Evolutionary conservation across 2,329 filamentous ascomycete genomes (phyloP).

Genomic region (Aspergillus sp.): DNA sequence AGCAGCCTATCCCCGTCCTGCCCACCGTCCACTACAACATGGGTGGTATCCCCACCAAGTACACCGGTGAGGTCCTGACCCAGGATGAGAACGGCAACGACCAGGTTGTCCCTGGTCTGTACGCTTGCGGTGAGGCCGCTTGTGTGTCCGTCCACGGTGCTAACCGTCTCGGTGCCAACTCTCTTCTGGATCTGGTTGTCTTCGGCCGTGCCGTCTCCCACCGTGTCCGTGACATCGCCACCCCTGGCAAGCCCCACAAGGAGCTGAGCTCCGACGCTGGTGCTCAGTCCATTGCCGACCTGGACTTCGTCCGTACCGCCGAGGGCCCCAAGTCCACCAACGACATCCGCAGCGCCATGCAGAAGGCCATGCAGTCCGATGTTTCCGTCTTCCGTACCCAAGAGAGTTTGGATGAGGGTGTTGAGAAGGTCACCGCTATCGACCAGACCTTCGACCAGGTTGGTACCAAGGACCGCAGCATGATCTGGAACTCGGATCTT

Average conservation of each 20-base stretch:
- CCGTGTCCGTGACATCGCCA: slow-evolving; percentile 93
- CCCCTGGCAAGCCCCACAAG: slow-evolving; percentile 76
- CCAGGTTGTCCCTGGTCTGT: slow-evolving; percentile 90
- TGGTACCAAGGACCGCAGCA: slow-evolving; percentile 95
- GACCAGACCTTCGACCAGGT: slow-evolving; percentile 79
- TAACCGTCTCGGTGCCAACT: slow-evolving; percentile 97
- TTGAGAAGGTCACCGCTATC: slow-evolving; percentile 80
- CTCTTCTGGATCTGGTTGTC: slow-evolving; percentile 92
- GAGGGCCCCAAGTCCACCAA: slow-evolving; percentile 83
- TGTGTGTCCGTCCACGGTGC: slow-evolving; percentile 98
- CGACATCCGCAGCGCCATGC: slow-evolving; percentile 88
- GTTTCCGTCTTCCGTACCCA: slow-evolving; percentile 96
- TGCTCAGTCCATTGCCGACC: slow-evolving; percentile 79
- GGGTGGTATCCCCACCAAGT: slow-evolving; percentile 97
- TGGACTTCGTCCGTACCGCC: slow-evolving; percentile 83
- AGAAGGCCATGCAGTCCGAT: slow-evolving; percentile 97
- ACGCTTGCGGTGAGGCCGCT: slow-evolving; percentile 94
- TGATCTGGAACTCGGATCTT: slow-evolving; percentile 99
- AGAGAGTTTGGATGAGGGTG: slow-evolving; percentile 90
- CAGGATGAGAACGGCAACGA: slow-evolving; percentile 84
- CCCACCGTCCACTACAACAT: slow-evolving; percentile 99
- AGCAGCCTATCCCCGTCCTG: slow-evolving; percentile 94
- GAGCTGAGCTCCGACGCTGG: slow-evolving; percentile 82
- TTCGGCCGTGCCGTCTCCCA: slow-evolving; percentile 97
- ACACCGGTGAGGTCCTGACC: slow-evolving; percentile 93